Conservation (phyloP, 2,329 filamentous ascomycete genomes). For the Bertia moriformis region DNA sequence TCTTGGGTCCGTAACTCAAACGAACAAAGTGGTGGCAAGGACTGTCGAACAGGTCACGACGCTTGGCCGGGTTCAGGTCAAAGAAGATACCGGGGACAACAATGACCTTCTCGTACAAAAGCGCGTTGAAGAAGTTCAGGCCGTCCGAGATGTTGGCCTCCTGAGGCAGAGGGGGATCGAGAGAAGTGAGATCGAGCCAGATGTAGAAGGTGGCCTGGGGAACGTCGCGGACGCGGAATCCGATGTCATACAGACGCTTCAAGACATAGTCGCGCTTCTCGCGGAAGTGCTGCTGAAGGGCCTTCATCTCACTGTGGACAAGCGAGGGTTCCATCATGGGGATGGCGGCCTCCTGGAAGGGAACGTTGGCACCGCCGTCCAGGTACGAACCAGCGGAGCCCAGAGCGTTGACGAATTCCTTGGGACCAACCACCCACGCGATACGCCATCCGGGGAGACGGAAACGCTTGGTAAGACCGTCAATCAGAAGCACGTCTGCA, state of each 20-base stretch:
- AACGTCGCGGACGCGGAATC: conserved; percentile 70
- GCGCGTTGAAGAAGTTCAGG: conserved; percentile 91
- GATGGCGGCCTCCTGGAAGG: conserved; percentile 87
- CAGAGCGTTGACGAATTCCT: conserved; percentile 89
- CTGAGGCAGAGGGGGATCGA: conserved; percentile 15
- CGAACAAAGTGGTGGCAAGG: conserved; percentile 88
- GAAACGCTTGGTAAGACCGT: conserved; percentile 93
- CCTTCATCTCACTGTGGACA: conserved; percentile 74
- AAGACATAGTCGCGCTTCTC: conserved; percentile 87
- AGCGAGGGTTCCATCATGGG: conserved; percentile 79
- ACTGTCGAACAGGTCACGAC: conserved; percentile 82
- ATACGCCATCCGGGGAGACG: conserved; percentile 91
- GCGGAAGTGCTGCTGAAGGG: conserved; percentile 76
- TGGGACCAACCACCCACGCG: conserved; percentile 88
- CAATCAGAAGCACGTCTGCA: conserved; percentile 75
- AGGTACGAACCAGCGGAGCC: conserved; percentile 86
- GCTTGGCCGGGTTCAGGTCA: conserved; percentile 78
- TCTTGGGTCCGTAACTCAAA: conserved; percentile 69
- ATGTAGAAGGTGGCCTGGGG: conserved; percentile 93
- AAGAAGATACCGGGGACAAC: conserved; percentile 98
- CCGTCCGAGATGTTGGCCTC: conserved; percentile 59
- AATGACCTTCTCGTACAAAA: conserved; percentile 85
- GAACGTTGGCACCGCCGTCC: conserved; percentile 84
- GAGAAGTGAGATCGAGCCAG: conserved; percentile 47
- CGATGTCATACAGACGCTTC: conserved; percentile 65